Evolutionary conservation across 2,329 filamentous ascomycete genomes (phyloP).

Genomic region (Colletotrichum chlorophyti): DNA sequence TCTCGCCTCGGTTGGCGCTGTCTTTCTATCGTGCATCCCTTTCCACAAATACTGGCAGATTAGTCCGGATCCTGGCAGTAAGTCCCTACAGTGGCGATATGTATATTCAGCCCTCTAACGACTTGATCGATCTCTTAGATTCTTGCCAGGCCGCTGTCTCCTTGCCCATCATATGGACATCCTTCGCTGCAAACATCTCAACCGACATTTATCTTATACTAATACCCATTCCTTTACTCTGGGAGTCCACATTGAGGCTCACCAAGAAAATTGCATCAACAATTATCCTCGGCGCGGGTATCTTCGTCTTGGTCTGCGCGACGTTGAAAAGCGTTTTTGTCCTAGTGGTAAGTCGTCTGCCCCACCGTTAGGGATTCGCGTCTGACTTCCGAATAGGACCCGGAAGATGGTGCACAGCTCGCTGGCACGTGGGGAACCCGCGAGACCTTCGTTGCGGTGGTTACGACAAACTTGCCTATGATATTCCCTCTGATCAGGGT

Average conservation of each 20-base stretch:
- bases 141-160: constrained; percentile 58
- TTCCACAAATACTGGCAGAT: constrained; percentile 66
- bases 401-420: constrained; percentile 46
- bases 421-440: constrained; percentile 50
- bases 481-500: constrained; percentile 52
- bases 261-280: constrained; percentile 45
- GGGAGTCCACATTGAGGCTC: constrained; percentile 42
- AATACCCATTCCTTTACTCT: constrained; percentile 62
- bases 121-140: constrained; percentile 40
- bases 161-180: constrained; percentile 57
- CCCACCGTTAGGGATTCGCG: background rate
- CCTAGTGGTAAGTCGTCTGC: constrained; percentile 36
- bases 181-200: constrained; percentile 56
- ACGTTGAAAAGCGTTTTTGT: constrained; percentile 46
- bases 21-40: constrained; percentile 60
- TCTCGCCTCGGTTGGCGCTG: constrained; percentile 53
- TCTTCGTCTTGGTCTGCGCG: constrained; percentile 46
- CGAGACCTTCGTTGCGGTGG: constrained; percentile 51
- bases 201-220: constrained; percentile 66
- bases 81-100: constrained; percentile 35
- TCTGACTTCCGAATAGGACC: constrained; percentile 40
- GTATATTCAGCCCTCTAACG: background rate
- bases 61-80: constrained; percentile 61
- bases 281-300: constrained; percentile 44
- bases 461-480: constrained; percentile 52